Evolutionary conservation across 306 rosid species (phyloP).

Genomic region (Albizia julibrissin): DNA sequence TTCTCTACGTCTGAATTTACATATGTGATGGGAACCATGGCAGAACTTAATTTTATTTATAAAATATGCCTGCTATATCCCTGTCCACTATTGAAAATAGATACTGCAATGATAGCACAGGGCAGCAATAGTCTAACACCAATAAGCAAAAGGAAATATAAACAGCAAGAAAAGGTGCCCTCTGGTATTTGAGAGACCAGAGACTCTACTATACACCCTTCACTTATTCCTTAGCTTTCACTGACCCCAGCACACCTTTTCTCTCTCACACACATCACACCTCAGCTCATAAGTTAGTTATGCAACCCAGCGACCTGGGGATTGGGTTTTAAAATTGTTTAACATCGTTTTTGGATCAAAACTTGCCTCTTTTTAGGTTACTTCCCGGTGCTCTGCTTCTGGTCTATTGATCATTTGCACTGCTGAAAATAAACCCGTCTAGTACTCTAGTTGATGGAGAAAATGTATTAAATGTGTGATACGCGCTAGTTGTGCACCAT

Average conservation of each 20-base stretch:
- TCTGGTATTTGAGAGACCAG: background rate
- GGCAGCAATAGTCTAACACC: background rate
- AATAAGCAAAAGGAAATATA: background rate
- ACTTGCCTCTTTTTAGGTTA: too few species aligned
- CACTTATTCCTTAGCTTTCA: background rate
- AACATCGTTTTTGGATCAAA: background rate
- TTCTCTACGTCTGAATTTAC: background rate
- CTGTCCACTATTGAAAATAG: background rate
- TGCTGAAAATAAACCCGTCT: background rate
- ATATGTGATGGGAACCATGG: background rate
- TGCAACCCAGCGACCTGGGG: background rate
- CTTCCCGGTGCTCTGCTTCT: background rate
- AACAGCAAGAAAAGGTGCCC: background rate
- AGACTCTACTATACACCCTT: background rate
- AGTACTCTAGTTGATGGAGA: background rate
- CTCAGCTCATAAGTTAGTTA: background rate
- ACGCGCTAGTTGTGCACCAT: background rate
- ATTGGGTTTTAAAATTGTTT: background rate
- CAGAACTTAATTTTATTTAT: background rate
- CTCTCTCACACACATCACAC: background rate
- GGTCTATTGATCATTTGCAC: background rate
- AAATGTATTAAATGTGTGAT: background rate
- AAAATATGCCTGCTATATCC: background rate
- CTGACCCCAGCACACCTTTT: too few species aligned
- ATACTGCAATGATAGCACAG: background rate